Conservation (phyloP, 257 asterid species). For the Nicotiana sylvestris region DNA sequence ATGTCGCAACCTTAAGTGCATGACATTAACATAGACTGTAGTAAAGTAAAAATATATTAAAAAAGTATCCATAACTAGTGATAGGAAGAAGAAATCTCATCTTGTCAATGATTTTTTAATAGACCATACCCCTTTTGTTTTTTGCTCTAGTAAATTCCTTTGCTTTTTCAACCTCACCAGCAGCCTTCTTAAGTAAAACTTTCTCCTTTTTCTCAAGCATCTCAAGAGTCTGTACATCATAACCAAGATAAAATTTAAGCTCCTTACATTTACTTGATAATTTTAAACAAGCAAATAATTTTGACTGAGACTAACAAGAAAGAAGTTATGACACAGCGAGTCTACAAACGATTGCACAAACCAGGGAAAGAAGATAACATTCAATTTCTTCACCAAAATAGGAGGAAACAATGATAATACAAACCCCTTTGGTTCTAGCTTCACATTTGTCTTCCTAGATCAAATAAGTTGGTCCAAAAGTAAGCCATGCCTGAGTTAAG, state of each 20-base stretch:
- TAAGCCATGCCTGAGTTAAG: neutral
- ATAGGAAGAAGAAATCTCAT: neutral
- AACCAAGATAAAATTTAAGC: neutral
- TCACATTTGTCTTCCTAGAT: neutral
- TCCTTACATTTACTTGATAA: neutral
- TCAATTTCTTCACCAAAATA: neutral
- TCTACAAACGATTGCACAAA: neutral
- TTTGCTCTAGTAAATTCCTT: slow-evolving; percentile 74
- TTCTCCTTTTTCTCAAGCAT: slow-evolving; percentile 83
- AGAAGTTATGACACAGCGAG: neutral
- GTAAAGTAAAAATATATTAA: neutral
- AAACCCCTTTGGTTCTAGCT: neutral
- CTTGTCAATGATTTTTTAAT: slow-evolving; percentile 1
- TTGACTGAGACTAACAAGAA: neutral
- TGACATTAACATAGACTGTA: neutral
- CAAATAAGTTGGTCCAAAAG: slow-evolving; percentile 2
- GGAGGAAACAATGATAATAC: neutral
- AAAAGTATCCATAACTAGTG: neutral
- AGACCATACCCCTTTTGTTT: slow-evolving; percentile 63
- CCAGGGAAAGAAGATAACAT: neutral
- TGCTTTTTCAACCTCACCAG: slow-evolving; percentile 70
- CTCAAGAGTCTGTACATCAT: slow-evolving; percentile 58
- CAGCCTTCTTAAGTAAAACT: slow-evolving; percentile 66
- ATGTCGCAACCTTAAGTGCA: neutral
- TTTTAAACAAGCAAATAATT: neutral